A percentile compares a stretch with the other conserved stretches of the same genome.
Evolutionary conservation across 176 grass and related monocot species (phyloP).

Genomic region (Avena eriantha): DNA sequence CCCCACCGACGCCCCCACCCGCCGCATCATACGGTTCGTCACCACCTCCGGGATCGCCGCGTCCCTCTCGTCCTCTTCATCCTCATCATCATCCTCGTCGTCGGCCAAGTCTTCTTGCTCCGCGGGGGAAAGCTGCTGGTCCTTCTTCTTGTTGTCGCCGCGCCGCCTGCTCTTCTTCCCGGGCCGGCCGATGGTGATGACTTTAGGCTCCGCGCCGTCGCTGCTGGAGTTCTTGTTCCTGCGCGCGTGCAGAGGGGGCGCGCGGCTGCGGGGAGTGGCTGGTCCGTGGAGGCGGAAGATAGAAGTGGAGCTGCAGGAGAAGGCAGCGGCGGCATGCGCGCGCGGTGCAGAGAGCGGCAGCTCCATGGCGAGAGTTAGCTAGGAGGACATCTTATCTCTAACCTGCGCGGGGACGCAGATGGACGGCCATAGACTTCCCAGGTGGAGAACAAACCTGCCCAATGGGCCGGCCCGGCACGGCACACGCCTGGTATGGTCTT

Average conservation of each 20-base stretch:
- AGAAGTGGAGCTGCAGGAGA: slow-evolving; percentile 14
- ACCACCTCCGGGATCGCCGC: slow-evolving; percentile 62
- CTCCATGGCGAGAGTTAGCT: slow-evolving; percentile 48
- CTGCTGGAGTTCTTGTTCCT: slow-evolving; percentile 35
- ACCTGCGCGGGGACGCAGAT: neutral
- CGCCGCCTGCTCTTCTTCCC: slow-evolving; percentile 38
- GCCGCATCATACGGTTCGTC: slow-evolving; percentile 62
- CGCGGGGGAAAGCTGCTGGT: neutral
- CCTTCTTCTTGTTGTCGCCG: slow-evolving; percentile 4
- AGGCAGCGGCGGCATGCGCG: slow-evolving; percentile 18
- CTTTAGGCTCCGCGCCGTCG: slow-evolving; percentile 33
- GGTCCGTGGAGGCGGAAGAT: neutral
- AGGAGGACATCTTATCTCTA: slow-evolving; percentile 53
- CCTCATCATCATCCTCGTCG: neutral
- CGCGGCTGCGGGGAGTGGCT: neutral
- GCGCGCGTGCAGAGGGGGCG: slow-evolving; percentile 28
- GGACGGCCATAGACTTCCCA: neutral
- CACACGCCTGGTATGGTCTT: too few species aligned
- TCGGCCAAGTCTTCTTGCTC: neutral
- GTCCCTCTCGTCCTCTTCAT: slow-evolving; percentile 37
- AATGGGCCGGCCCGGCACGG: too few species aligned
- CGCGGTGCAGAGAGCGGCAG: slow-evolving; percentile 41
- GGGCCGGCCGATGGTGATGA: slow-evolving; percentile 54
- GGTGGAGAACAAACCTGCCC: neutral
- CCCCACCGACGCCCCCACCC: slow-evolving; percentile 56